phyloP scores from a whole-genome alignment of 345 rosid species.

The Sisymbrium altissimum region DNA sequence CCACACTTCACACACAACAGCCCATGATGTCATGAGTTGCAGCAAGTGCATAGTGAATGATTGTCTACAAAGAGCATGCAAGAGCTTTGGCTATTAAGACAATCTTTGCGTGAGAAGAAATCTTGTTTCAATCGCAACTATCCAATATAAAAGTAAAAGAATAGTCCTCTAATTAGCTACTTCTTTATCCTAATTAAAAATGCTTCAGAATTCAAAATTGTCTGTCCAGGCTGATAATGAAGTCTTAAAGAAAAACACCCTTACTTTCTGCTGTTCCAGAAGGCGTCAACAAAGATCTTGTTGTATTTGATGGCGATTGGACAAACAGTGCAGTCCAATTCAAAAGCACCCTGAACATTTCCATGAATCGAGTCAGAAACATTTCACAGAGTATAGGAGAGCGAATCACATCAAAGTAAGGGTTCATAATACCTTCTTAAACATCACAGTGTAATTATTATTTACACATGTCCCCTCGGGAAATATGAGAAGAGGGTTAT shows the following conservation, averaged over 20 bases:
- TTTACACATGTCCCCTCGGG: slow-evolving; percentile 95
- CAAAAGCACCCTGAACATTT: slow-evolving; percentile 84
- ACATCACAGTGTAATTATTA: slow-evolving; percentile 95
- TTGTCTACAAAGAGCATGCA: slow-evolving; percentile 56
- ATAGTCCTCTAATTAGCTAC: background rate
- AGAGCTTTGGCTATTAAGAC: slow-evolving; percentile 2
- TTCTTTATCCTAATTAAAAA: background rate
- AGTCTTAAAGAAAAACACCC: slow-evolving; percentile 18
- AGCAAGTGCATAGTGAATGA: slow-evolving; percentile 95
- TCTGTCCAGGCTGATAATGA: background rate
- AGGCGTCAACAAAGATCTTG: slow-evolving; percentile 95
- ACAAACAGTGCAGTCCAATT: slow-evolving; percentile 92
- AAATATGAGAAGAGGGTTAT: slow-evolving; percentile 90
- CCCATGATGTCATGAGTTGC: slow-evolving; percentile 99
- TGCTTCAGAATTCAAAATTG: too few species aligned
- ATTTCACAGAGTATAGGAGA: background rate
- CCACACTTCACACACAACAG: slow-evolving; percentile 99
- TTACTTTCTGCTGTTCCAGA: slow-evolving; percentile 99
- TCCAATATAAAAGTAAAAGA: background rate
- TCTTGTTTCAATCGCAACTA: background rate
- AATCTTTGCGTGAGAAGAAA: background rate
- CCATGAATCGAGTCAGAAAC: slow-evolving; percentile 28
- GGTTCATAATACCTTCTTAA: slow-evolving; percentile 66
- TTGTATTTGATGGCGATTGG: slow-evolving; percentile 97
- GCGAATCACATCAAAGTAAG: background rate